These are phyloP conservation scores for Colletotrichum chlorophyti DNA, from an alignment of 2,329 filamentous ascomycete genomes.

Conservation along the genomic window DNA sequence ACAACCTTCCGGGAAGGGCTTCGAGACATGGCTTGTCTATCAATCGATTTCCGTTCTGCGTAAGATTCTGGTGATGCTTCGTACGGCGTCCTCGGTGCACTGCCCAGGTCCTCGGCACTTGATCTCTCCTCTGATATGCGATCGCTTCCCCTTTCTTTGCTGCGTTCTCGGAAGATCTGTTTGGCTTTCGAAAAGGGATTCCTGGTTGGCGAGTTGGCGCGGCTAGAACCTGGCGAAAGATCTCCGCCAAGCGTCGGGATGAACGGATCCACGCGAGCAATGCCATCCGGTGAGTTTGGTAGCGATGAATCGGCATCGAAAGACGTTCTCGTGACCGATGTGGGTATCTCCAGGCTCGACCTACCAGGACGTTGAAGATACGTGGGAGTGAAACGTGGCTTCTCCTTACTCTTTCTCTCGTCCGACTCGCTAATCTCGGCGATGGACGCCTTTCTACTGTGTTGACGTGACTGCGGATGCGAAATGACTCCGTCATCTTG, in stretches of 20 bases:
- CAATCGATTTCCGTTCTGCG: conserved; percentile 31
- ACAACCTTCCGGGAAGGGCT: conserved; percentile 46
- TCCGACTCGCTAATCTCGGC: conserved; percentile 50
- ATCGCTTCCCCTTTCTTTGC: conserved; percentile 49
- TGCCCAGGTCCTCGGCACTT: conserved; percentile 34
- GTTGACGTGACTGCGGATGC: conserved; percentile 38
- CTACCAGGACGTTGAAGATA: conserved; percentile 39
- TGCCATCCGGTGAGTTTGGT: conserved; percentile 61
- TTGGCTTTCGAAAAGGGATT: conserved; percentile 65
- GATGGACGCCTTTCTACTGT: conserved; percentile 45
- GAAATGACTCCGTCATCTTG: conserved; percentile 29
- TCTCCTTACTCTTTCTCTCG: conserved; percentile 32
- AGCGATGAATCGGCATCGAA: conserved; percentile 53
- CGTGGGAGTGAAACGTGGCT: conserved; percentile 28
- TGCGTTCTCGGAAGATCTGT: conserved; percentile 62
- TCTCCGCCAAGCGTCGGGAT: conserved; percentile 68
- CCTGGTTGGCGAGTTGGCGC: conserved; percentile 67
- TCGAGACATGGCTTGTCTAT: conserved; percentile 39
- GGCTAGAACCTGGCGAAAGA: conserved; percentile 67
- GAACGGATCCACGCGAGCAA: conserved; percentile 52
- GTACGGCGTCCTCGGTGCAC: conserved; percentile 33
- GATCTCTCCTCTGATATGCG: conserved; percentile 29
- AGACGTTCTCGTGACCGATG: conserved; percentile 44
- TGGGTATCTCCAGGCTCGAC: conserved; percentile 57
- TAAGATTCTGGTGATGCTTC: conserved; percentile 23